Evolutionary conservation across 139 green algal genomes (phyloP).

Genomic region (Dunaliella sp.): DNA sequence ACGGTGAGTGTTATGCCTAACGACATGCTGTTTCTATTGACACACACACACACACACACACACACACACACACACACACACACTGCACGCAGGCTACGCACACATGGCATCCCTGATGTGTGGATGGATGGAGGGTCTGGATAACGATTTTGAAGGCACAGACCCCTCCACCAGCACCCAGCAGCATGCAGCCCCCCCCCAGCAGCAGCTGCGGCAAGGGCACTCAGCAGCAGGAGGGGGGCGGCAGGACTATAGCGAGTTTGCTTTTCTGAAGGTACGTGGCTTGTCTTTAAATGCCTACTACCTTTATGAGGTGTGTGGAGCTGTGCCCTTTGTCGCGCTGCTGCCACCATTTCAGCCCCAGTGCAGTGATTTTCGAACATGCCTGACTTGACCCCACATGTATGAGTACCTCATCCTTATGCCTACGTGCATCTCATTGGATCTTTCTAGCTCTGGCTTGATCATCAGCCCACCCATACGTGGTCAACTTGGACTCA

Average conservation of each 20-base stretch:
- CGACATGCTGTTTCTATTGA: neutral
- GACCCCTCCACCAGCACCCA: neutral
- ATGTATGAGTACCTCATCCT: no score
- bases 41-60: neutral
- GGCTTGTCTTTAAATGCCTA: no score
- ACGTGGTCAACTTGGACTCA: no score
- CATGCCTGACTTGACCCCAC: no score
- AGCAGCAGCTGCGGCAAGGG: neutral
- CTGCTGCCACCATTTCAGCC: no score
- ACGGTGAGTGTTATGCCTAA: neutral
- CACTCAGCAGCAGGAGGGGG: neutral
- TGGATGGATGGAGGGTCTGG: slow-evolving; percentile 14
- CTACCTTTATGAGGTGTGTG: no score
- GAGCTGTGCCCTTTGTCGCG: no score
- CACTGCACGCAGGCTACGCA: slow-evolving; percentile 59
- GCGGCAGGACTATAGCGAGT: slow-evolving; percentile 1
- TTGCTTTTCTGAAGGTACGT: slow-evolving; percentile 21
- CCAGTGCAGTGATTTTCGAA: no score
- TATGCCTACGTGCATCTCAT: no score
- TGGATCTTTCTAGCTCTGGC: no score
- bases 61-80: no score
- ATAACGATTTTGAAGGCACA: neutral
- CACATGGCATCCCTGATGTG: slow-evolving; percentile 68
- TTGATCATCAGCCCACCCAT: no score
- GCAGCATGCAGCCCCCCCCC: neutral